Base-by-base conservation (phyloP, 2,329 filamentous ascomycete genomes). In the Didymella sp. region DNA sequence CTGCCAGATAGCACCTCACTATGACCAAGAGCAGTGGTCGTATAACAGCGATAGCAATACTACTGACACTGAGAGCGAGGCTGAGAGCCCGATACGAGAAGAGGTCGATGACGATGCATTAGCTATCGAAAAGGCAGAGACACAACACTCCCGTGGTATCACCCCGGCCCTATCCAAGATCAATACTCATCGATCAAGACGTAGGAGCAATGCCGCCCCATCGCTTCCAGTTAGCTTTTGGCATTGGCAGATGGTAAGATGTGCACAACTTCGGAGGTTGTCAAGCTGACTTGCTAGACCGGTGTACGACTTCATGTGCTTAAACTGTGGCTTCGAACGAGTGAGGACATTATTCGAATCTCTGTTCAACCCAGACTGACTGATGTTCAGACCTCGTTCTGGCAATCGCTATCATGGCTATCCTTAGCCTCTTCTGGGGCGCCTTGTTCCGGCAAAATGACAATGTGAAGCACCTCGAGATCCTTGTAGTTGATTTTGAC, bases 401-500 rank as follows among this genome's bases (percentile, higher is more conserved):
- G 30, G 54, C 48, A 6, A 13, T 52, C 21, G 54, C 54, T 8
- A 68, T 73, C 40, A 60, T 72, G 55, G 54, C 43, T 13, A 60
- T 71, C 31, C 61, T 73, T 9, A 64, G 66, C 37, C 53, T 72
- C 7, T 72, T 69, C 48, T 73, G 69, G 70, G 70, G 69, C 24
- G 70, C 65, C 9, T 51, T 72, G n/a, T 70, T 72, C 40, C 57
- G 60, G 15, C 64, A 71, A 40, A 63, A 62, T 21, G 54, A 64
- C 1, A 59, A 62, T 8, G 55, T 67, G 9, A 47, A 51, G 12
- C 72, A 75, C 0, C 71, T 89, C 7, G 78, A 76, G 6, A 78
- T 89, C 12, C 81, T 82, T 59, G 81, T 88, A 1, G 86, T 89
- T 30, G 85, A 88, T 70, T 88, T 89, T 58, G 87, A 89, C 68